Evolutionary conservation across 2,329 filamentous ascomycete genomes (phyloP).

Genomic region (Ceratocystis cacaofunesta): DNA sequence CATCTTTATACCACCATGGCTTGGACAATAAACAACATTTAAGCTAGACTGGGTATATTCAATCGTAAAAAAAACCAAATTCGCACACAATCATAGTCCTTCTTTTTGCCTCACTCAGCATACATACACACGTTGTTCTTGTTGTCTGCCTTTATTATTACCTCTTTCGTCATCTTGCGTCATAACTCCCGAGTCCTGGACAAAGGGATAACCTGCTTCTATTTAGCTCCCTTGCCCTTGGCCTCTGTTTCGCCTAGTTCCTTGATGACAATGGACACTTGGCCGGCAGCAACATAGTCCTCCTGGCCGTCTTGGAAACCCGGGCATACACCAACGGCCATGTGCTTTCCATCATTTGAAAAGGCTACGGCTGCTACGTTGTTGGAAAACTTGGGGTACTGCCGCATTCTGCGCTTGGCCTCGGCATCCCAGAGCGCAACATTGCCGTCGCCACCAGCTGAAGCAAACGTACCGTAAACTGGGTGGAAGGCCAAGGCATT

Average conservation of each 20-base stretch:
- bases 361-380: conserved; percentile 68
- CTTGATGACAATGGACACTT: conserved; percentile 63
- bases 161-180: neutral
- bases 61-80: neutral
- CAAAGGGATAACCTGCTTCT: conserved; percentile 18
- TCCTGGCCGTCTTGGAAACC: conserved; percentile 81
- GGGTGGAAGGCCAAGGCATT: conserved; percentile 84
- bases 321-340: conserved; percentile 70
- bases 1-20: neutral
- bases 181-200: neutral
- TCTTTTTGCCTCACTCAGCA: neutral
- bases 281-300: conserved; percentile 56
- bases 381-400: conserved; percentile 72
- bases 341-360: conserved; percentile 57
- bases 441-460: conserved; percentile 76
- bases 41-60: conserved; percentile 4
- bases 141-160: neutral
- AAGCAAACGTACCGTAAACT: conserved; percentile 68
- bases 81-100: neutral
- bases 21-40: neutral
- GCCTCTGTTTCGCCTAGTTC: conserved; percentile 80
- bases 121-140: neutral
- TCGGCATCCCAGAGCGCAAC: conserved; percentile 90
- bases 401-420: conserved; percentile 75
- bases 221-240: conserved; percentile 67